Conservation (phyloP, 768 basidiomycete species). For the Hericium erinaceus region DNA sequence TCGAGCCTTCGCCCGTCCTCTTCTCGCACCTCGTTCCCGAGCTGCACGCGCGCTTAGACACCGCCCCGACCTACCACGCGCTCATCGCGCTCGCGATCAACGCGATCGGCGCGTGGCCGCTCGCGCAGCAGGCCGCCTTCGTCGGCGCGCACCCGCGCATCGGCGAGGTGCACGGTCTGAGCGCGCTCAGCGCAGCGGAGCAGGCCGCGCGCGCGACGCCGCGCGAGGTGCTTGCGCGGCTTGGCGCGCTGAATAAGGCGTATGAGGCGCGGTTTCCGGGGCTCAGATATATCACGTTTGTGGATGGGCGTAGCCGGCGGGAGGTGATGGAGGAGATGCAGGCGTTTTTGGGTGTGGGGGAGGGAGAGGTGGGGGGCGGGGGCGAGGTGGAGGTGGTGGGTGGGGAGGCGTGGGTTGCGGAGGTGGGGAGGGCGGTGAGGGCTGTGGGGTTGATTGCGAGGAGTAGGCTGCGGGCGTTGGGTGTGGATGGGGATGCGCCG, state of each 20-base stretch:
- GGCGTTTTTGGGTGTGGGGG: constrained; percentile 41
- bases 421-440: constrained; percentile 61
- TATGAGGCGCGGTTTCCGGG: constrained; percentile 71
- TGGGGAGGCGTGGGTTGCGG: constrained; percentile 47
- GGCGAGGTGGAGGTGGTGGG: constrained; percentile 19
- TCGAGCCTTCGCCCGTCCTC: constrained; percentile 63
- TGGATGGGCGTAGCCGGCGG: constrained; percentile 70
- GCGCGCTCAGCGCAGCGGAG: constrained; percentile 68
- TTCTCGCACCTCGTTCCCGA: constrained; percentile 43
- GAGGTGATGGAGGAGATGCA: constrained; percentile 78
- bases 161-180: constrained; percentile 71
- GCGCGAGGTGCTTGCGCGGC: constrained; percentile 62
- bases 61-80: constrained; percentile 30
- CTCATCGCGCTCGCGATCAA: constrained; percentile 47
- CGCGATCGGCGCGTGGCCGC: constrained; percentile 45
- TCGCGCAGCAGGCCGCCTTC: constrained; percentile 46
- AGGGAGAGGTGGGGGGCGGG: constrained; percentile 31
- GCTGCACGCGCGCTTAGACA: constrained; percentile 22
- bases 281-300: constrained; percentile 85
- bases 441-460: constrained; percentile 75
- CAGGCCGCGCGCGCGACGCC: constrained; percentile 59
- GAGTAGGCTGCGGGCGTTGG: constrained; percentile 46
- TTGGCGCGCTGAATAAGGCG: constrained; percentile 65
- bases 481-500: constrained; percentile 24
- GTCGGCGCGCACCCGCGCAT: constrained; percentile 85